Evolutionary conservation across 192 early-diverging fungal genomes (phyloP).

Genomic region (Mortierella claussenii): DNA sequence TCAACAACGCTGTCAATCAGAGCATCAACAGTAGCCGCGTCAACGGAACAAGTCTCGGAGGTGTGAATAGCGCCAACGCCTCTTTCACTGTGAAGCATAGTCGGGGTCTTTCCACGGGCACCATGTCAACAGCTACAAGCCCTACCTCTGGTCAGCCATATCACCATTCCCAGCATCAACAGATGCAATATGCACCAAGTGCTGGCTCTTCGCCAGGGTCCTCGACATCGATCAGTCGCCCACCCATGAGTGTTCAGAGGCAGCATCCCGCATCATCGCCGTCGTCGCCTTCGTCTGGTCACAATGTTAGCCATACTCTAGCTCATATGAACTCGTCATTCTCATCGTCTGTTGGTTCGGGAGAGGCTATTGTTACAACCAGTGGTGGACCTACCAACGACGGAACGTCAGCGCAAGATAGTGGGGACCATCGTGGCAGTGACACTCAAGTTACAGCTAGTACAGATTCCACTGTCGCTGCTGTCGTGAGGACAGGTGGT

Average conservation of each 20-base stretch:
- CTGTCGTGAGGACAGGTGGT: too few relatives aligned
- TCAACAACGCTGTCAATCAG: conserved; percentile 35
- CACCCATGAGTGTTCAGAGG: conserved; percentile 26
- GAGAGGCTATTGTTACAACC: conserved; percentile 7
- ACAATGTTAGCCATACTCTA: neutral
- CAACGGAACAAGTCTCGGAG: conserved; percentile 7
- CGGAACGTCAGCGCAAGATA: neutral
- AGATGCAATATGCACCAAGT: neutral
- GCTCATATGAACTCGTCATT: conserved; percentile 35
- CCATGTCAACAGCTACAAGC: conserved; percentile 15
- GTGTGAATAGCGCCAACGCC: conserved; percentile 40
- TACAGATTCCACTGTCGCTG: too few relatives aligned
- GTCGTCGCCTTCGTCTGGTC: conserved; percentile 12
- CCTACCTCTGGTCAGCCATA: conserved; percentile 8
- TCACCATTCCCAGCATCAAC: conserved; percentile 13
- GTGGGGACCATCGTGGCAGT: neutral
- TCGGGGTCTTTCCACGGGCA: conserved; percentile 41
- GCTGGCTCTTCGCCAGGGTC: conserved; percentile 5
- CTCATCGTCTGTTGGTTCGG: conserved; percentile 24
- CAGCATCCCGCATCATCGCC: conserved; percentile 13
- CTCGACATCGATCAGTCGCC: conserved; percentile 23
- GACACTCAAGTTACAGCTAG: neutral
- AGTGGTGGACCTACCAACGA: neutral
- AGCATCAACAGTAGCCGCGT: conserved; percentile 9
- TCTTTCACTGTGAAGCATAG: conserved; percentile 27